phyloP scores from a whole-genome alignment of 1,139 yeast species.

The Debaryomyces coudertii region DNA sequence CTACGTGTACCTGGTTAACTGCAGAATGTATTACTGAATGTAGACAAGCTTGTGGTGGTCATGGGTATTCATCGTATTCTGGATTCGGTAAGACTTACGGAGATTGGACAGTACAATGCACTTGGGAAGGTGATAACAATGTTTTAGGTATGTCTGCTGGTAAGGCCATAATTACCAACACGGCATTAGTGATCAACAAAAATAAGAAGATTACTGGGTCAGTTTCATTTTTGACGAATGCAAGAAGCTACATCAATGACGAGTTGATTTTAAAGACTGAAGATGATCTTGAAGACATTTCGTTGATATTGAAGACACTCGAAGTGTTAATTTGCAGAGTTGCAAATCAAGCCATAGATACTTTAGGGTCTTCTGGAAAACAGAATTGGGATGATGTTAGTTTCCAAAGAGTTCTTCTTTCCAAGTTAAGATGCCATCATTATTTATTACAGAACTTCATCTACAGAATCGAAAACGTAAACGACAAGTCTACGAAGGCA shows the following conservation, averaged over 20 bases:
- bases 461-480: conserved; percentile 29
- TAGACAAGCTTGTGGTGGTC: conserved; percentile 58
- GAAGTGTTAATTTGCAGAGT: conserved; percentile 51
- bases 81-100: conserved; percentile 52
- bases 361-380: conserved; percentile 40
- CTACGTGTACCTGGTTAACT: conserved; percentile 53
- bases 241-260: conserved; percentile 32
- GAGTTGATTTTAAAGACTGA: conserved; percentile 36
- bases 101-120: conserved; percentile 56
- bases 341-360: conserved; percentile 48
- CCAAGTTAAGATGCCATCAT: conserved; percentile 65
- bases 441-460: conserved; percentile 52
- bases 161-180: conserved; percentile 46
- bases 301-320: conserved; percentile 35
- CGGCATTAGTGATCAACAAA: conserved; percentile 32
- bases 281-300: conserved; percentile 36
- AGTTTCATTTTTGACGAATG: conserved; percentile 41
- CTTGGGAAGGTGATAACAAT: conserved; percentile 58
- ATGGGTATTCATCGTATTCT: conserved; percentile 51
- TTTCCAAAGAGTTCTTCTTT: conserved; percentile 53
- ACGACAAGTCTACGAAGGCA: conserved; percentile 24
- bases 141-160: conserved; percentile 51
- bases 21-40: conserved; percentile 49
- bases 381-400: conserved; percentile 60
- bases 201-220: conserved; percentile 42